These are phyloP conservation scores for Chlorella sp. DNA, from an alignment of 139 green algal species.

Conservation along the genomic window DNA sequence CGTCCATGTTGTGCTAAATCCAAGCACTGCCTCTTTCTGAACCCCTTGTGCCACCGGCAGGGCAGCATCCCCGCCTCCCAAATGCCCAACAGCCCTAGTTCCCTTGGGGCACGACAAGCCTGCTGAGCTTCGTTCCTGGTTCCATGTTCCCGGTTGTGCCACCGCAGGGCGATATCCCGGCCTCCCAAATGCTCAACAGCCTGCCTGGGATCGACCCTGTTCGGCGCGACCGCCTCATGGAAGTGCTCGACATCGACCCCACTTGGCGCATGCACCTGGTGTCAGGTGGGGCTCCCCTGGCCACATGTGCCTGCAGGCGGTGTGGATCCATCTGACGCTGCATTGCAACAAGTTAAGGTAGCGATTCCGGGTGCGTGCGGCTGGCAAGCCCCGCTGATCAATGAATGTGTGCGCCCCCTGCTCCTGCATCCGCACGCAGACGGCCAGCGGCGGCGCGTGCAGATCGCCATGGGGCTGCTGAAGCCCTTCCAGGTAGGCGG, in stretches of 20 bases:
- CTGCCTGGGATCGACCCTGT: slow-evolving; percentile 71
- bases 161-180: slow-evolving; percentile 88
- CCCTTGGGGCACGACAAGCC: no score
- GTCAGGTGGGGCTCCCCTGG: no score
- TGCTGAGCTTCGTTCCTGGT: no score
- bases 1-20: background rate
- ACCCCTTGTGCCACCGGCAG: background rate
- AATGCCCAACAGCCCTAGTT: background rate
- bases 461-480: slow-evolving; percentile 91
- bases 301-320: no score
- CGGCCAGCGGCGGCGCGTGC: slow-evolving; percentile 90
- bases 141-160: background rate
- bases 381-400: no score
- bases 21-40: background rate
- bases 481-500: slow-evolving; percentile 76
- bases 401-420: no score
- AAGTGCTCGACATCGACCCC: slow-evolving; percentile 88
- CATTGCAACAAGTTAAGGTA: no score
- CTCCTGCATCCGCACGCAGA: slow-evolving; percentile 68
- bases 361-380: no score
- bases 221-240: slow-evolving; percentile 71
- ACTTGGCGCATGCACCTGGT: slow-evolving; percentile 84
- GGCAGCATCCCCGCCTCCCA: background rate
- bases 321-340: no score
- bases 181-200: slow-evolving; percentile 86